Base-by-base conservation (phyloP, 805 yeast genomes). In the Debaryomyces tyrocola region DNA sequence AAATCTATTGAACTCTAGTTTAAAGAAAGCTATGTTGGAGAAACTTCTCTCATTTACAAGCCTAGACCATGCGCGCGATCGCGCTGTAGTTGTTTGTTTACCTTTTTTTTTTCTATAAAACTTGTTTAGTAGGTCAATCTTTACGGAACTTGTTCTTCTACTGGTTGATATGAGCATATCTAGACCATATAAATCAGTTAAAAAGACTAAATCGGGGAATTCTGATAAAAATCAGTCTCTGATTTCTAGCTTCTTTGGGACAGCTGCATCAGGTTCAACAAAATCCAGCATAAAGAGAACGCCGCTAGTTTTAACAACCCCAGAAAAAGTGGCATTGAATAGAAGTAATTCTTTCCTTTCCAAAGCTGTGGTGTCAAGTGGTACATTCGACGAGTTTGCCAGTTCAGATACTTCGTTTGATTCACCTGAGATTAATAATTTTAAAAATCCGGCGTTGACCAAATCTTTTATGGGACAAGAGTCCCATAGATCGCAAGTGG, bases 401-500 rank as follows among this genome's bases (percentile, higher is more conserved):
- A 61, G 62, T 28, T 60, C 64, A 24, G 73, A 68, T 40, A 69
- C 70, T 6, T 69, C 76, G 1, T 61, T 65, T 43, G 70, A 56
- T n/a, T 64, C 73, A 4, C 64, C 70, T 0, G 75, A 69, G 46
- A 53, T 69, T 14, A 62, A 57, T 28, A 72, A 71, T 55, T 70
- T 70, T 55, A 54, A 64, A 42, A 69, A 63, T 45, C 73, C 74
- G 11, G 46, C 52, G 12, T 44, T 67, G 29, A 48, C 57, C 45
- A 39, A 58, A 48, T 38, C 47, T 2, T 41, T 24, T 36, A 33
- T 21, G 29, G 17, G 35, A 20, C 18, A 10, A 17, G 33, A 17
- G 11, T 18, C 28, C 20, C 11, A 28, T 24, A 24, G 45, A 42
- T 33, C 20, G 37, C 29, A 46, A 6, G 33, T 40, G 28, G 39